phyloP scores from a whole-genome alignment of 768 basidiomycete species.

The Xerocomus spinulosus region DNA sequence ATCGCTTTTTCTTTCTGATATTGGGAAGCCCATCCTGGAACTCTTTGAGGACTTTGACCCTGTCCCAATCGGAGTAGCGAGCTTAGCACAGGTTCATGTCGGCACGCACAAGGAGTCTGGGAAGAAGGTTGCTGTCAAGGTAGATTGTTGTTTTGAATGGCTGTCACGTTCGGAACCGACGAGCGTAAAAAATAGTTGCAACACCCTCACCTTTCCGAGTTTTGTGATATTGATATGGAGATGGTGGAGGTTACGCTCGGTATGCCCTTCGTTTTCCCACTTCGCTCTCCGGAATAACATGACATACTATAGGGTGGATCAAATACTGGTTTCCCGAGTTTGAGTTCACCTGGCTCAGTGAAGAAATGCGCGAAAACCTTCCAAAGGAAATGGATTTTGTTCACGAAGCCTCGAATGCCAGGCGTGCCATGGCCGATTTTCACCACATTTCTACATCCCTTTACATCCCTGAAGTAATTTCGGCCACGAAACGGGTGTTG shows the following conservation, averaged over 20 bases:
- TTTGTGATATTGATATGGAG: slow-evolving; percentile 85
- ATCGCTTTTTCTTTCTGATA: slow-evolving; percentile 71
- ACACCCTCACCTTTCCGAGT: slow-evolving; percentile 92
- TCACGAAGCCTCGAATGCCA: slow-evolving; percentile 84
- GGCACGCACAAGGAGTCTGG: slow-evolving; percentile 70
- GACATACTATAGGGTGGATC: slow-evolving; percentile 56
- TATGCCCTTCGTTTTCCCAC: slow-evolving; percentile 23
- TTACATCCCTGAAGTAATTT: slow-evolving; percentile 82
- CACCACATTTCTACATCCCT: slow-evolving; percentile 65
- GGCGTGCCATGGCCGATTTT: slow-evolving; percentile 69
- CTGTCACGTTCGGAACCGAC: slow-evolving; percentile 1
- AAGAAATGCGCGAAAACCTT: slow-evolving; percentile 91
- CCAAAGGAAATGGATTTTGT: slow-evolving; percentile 95
- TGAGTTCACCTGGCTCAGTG: slow-evolving; percentile 88
- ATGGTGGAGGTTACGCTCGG: slow-evolving; percentile 75
- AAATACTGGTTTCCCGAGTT: slow-evolving; percentile 95
- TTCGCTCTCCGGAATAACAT: background rate
- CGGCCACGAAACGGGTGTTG: slow-evolving; percentile 77
- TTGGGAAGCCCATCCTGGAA: slow-evolving; percentile 65
- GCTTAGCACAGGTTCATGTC: slow-evolving; percentile 92
- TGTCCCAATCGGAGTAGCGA: slow-evolving; percentile 90
- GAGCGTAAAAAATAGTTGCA: slow-evolving; percentile 49
- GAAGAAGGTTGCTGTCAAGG: slow-evolving; percentile 81
- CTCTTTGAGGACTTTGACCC: slow-evolving; percentile 85
- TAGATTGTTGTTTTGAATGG: slow-evolving; percentile 25